Conservation (phyloP, 805 yeast genomes). For the Hanseniaspora guilliermondii region DNA sequence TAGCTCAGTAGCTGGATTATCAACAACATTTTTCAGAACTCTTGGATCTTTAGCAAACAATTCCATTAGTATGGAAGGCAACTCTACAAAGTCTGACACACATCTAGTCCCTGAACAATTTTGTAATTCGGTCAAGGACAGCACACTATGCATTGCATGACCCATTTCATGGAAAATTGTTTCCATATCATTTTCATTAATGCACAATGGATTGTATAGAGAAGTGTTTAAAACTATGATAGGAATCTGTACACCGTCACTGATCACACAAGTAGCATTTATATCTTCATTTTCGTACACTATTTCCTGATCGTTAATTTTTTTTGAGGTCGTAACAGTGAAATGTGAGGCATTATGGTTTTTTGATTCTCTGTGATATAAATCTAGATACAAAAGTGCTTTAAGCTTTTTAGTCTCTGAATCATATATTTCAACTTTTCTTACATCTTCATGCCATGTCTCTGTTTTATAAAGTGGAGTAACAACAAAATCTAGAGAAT, state of each 20-base stretch:
- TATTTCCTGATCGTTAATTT: conserved; percentile 46
- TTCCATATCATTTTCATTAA: conserved; percentile 53
- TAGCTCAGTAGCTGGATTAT: conserved; percentile 32
- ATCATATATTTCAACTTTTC: conserved; percentile 65
- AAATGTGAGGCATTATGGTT: conserved; percentile 87
- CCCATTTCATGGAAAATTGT: conserved; percentile 98
- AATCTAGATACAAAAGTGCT: conserved; percentile 79
- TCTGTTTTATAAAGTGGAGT: conserved; percentile 52
- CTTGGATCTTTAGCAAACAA: conserved; percentile 73
- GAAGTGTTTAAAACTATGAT: conserved; percentile 27
- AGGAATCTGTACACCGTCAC: conserved; percentile 19
- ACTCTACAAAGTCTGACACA: conserved; percentile 89
- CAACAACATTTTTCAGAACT: conserved; percentile 43
- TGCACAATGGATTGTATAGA: neutral
- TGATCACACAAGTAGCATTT: conserved; percentile 15
- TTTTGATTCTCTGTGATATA: conserved; percentile 65
- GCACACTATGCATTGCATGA: conserved; percentile 95
- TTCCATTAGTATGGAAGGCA: conserved; percentile 95
- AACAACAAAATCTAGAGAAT: conserved; percentile 59
- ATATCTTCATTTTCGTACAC: conserved; percentile 19
- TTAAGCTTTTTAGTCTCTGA: conserved; percentile 43
- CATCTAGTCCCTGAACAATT: conserved; percentile 92
- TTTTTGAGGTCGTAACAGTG: conserved; percentile 88
- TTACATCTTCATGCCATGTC: conserved; percentile 78
- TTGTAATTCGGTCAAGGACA: conserved; percentile 81